Percentiles rank a stretch among this genome's conserved stretches.
These are phyloP conservation scores for Penicillium samsonianum DNA, from an alignment of 495 filamentous ascomycete species.

Conservation along the genomic window DNA sequence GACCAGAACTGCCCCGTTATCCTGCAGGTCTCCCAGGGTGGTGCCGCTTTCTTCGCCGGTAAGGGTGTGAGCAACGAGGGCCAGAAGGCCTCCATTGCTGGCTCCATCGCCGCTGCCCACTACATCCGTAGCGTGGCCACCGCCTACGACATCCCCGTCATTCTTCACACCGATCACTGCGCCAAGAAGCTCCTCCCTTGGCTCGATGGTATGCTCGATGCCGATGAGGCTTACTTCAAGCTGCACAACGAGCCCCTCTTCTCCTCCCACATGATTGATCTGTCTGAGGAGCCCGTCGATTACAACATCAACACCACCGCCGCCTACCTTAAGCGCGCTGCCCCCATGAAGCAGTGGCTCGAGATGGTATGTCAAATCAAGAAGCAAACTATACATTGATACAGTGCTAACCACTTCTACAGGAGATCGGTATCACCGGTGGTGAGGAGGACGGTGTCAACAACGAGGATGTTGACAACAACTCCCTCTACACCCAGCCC, in stretches of 20 bases:
- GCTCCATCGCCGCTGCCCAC: conserved; percentile 84
- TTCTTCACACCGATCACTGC: conserved; percentile 92
- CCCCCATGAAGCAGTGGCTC: conserved; percentile 96
- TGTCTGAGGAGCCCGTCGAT: conserved; percentile 84
- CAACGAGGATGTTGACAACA: conserved; percentile 81
- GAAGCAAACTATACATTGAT: not conserved
- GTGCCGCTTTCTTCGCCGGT: conserved; percentile 91
- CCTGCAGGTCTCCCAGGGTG: conserved; percentile 89
- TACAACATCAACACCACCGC: conserved; percentile 90
- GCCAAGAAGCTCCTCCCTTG: conserved; percentile 93
- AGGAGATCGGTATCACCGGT: conserved; percentile 91
- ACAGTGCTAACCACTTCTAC: conserved; percentile 13
- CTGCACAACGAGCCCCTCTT: conserved; percentile 88
- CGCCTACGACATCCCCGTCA: conserved; percentile 83
- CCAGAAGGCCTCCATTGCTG: conserved; percentile 85
- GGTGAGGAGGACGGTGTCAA: conserved; percentile 91
- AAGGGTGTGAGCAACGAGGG: conserved; percentile 85
- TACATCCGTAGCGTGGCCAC: conserved; percentile 91
- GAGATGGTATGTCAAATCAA: conserved; percentile 74
- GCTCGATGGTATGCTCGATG: conserved; percentile 94
- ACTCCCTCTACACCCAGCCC: conserved; percentile 94
- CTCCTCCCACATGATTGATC: conserved; percentile 96
- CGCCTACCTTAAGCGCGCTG: conserved; percentile 85
- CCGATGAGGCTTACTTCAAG: conserved; percentile 92
- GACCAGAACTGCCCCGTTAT: conserved; percentile 87